A percentile compares a stretch with the other conserved stretches of the same genome.
Evolutionary conservation across 768 basidiomycete species (phyloP).

Genomic region (Lepiota venenata): DNA sequence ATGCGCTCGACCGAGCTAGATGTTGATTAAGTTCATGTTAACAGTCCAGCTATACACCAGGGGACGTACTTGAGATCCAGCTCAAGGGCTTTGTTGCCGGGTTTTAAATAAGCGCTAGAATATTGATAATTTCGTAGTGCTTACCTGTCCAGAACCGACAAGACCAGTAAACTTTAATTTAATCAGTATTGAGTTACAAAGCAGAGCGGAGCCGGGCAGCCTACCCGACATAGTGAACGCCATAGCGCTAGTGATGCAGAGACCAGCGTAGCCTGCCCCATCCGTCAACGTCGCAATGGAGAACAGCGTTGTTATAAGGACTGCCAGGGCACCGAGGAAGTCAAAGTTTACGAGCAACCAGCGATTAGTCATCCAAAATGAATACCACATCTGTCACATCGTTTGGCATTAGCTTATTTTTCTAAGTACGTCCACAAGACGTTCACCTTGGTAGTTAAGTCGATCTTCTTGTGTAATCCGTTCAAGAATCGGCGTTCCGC

Average conservation of each 20-base stretch:
- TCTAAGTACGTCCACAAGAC: not conserved
- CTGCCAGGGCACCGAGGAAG: slow-evolving; percentile 65
- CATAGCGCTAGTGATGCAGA: slow-evolving; percentile 73
- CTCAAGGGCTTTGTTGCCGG: slow-evolving; percentile 55
- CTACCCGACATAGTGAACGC: slow-evolving; percentile 43
- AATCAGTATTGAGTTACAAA: not conserved
- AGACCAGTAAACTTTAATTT: slow-evolving; percentile 42
- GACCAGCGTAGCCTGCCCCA: slow-evolving; percentile 59
- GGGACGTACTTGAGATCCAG: slow-evolving; percentile 67
- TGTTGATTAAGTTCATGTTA: not conserved
- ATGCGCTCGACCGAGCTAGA: slow-evolving; percentile 84
- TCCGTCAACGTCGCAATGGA: slow-evolving; percentile 58
- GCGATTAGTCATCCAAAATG: slow-evolving; percentile 87
- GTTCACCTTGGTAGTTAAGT: slow-evolving; percentile 69
- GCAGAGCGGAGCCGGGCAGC: not conserved
- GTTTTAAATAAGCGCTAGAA: not conserved
- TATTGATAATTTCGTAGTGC: not conserved
- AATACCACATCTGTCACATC: slow-evolving; percentile 68
- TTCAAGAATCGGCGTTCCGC: slow-evolving; percentile 77
- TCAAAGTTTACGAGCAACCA: slow-evolving; percentile 88
- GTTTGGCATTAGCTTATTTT: not conserved
- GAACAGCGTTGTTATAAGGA: slow-evolving; percentile 75
- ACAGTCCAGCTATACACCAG: not conserved
- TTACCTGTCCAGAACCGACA: slow-evolving; percentile 48
- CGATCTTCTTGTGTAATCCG: slow-evolving; percentile 68